Conservation (phyloP, 495 filamentous ascomycete species). For the Xylaria venustula region DNA sequence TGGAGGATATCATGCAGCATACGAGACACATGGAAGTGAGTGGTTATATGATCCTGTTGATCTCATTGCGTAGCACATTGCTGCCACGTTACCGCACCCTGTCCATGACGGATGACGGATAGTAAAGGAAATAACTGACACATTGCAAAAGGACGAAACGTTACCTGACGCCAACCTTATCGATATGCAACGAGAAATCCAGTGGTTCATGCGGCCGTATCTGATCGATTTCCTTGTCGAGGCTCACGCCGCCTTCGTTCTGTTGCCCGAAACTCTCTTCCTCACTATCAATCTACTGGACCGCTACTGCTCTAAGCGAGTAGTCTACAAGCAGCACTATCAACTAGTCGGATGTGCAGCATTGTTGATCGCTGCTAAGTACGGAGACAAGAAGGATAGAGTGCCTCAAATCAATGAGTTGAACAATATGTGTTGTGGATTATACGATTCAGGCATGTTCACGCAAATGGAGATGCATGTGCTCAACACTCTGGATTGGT, state of each 20-base stretch:
- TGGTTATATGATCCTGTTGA: slow-evolving; percentile 1
- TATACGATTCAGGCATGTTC: slow-evolving; percentile 99
- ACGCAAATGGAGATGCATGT: slow-evolving; percentile 99
- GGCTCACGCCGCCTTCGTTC: slow-evolving; percentile 90
- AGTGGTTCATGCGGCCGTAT: slow-evolving; percentile 99
- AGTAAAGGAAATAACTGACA: background rate
- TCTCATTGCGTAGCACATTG: background rate
- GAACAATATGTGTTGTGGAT: slow-evolving; percentile 97
- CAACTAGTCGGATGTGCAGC: slow-evolving; percentile 96
- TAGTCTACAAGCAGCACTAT: slow-evolving; percentile 99
- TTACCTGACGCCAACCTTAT: slow-evolving; percentile 95
- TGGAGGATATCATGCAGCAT: slow-evolving; percentile 87
- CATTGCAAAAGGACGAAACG: slow-evolving; percentile 67
- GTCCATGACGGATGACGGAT: slow-evolving; percentile 15
- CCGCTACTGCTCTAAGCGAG: slow-evolving; percentile 92
- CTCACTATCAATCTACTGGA: slow-evolving; percentile 95
- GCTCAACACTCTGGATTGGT: slow-evolving; percentile 94
- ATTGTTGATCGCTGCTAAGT: slow-evolving; percentile 96
- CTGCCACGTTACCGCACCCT: background rate
- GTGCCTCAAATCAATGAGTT: slow-evolving; percentile 94
- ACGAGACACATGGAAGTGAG: slow-evolving; percentile 94
- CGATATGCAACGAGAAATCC: slow-evolving; percentile 97
- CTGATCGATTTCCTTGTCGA: slow-evolving; percentile 98
- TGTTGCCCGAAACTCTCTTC: slow-evolving; percentile 92
- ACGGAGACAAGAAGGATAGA: slow-evolving; percentile 95